Percentiles rank a stretch among this genome's conserved stretches.
phyloP scores from a whole-genome alignment of 2,329 filamentous ascomycete genomes.

The Neofusicoccum sp. region DNA sequence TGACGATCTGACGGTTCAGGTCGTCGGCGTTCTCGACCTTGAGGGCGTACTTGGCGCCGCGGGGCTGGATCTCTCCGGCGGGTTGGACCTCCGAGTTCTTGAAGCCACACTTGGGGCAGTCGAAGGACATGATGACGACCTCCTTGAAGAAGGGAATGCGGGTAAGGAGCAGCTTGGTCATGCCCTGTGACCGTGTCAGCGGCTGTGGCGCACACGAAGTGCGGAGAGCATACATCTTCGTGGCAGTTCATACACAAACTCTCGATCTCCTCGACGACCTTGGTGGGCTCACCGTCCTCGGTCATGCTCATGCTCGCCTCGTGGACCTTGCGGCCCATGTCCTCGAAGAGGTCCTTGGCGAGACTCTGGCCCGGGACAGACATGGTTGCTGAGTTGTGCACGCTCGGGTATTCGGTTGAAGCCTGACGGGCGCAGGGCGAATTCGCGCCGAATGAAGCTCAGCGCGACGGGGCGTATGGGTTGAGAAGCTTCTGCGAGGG shows the following conservation, averaged over 20 bases:
- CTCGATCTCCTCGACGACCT: slow-evolving; percentile 54
- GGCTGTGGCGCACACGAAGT: neutral
- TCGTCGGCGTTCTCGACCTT: slow-evolving; percentile 71
- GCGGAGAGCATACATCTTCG: slow-evolving; percentile 40
- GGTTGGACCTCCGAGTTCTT: slow-evolving; percentile 93
- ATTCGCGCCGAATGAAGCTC: too few species aligned
- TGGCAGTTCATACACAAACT: slow-evolving; percentile 57
- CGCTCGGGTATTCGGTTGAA: neutral
- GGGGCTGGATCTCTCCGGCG: slow-evolving; percentile 86
- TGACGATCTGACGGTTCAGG: slow-evolving; percentile 83
- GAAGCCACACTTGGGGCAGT: slow-evolving; percentile 83
- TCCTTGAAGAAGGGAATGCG: slow-evolving; percentile 97
- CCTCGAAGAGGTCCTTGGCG: slow-evolving; percentile 51
- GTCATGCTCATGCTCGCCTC: slow-evolving; percentile 37
- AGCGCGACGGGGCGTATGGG: neutral
- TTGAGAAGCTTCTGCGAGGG: neutral
- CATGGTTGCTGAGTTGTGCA: slow-evolving; percentile 27
- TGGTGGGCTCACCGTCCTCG: slow-evolving; percentile 42
- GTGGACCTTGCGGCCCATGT: slow-evolving; percentile 51
- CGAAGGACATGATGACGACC: slow-evolving; percentile 95
- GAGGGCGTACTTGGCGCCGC: slow-evolving; percentile 80
- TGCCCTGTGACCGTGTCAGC: slow-evolving; percentile 58
- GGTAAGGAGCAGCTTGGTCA: slow-evolving; percentile 82
- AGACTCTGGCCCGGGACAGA: slow-evolving; percentile 34
- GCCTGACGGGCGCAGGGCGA: neutral